These are phyloP conservation scores for Nyssa sinensis DNA, from an alignment of 148 eudicot genomes.

Conservation along the genomic window DNA sequence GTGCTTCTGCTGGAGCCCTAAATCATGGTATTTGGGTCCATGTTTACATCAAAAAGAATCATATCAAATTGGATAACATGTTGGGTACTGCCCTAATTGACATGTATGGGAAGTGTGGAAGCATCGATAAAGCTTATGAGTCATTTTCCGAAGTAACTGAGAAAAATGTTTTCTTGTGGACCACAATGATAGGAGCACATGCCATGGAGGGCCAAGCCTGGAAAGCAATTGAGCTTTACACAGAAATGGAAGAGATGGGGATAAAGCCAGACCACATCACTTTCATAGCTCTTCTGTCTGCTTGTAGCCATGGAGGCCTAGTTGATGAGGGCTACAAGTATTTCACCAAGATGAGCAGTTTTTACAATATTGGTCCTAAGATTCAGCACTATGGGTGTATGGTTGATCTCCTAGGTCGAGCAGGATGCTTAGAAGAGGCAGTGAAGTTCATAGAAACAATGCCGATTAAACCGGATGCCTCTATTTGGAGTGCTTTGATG, in stretches of 20 bases:
- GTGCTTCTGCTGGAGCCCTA: not conserved
- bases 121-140: not conserved
- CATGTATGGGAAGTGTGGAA: slow-evolving; percentile 4
- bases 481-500: not conserved
- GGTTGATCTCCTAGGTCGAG: slow-evolving; percentile 5
- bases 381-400: not conserved
- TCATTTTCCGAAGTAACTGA: not conserved
- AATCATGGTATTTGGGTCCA: not conserved
- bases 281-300: slow-evolving; percentile 2
- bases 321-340: not conserved
- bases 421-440: not conserved
- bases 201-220: slow-evolving; percentile 6
- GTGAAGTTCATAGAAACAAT: not conserved
- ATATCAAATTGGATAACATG: not conserved
- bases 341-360: not conserved
- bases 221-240: slow-evolving; percentile 4
- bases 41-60: not conserved
- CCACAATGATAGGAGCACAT: slow-evolving; percentile 1
- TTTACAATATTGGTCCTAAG: not conserved
- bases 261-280: not conserved
- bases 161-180: slow-evolving; percentile 9
- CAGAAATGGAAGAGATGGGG: not conserved
- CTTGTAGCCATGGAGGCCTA: slow-evolving; percentile 7
- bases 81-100: slow-evolving; percentile 1
- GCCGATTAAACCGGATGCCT: not conserved